A percentile compares a stretch with the other conserved stretches of the same genome.
Conservation (phyloP, 2,329 filamentous ascomycete species). For the Colletotrichum sp. region DNA sequence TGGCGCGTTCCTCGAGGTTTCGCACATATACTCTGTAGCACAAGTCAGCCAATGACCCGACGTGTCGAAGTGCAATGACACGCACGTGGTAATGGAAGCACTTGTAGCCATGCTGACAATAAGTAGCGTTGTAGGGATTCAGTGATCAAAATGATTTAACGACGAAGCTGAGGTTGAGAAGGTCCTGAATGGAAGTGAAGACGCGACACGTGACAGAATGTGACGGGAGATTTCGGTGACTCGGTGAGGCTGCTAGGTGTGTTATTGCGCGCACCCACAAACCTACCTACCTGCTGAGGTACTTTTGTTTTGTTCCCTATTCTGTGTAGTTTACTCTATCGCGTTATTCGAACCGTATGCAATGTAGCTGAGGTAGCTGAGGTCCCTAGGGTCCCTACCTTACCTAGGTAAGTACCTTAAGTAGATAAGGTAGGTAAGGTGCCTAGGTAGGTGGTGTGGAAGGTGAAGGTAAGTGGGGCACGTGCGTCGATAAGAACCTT, state of each 20-base stretch:
- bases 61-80: slow-evolving; percentile 77
- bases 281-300: too few species aligned
- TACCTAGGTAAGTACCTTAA: too few species aligned
- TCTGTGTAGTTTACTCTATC: too few species aligned
- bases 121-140: not conserved
- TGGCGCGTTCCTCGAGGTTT: slow-evolving; percentile 93
- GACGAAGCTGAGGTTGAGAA: not conserved
- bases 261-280: not conserved
- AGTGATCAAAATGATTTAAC: not conserved
- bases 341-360: too few species aligned
- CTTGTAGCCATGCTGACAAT: slow-evolving; percentile 39
- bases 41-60: slow-evolving; percentile 40
- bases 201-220: not conserved
- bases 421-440: too few species aligned
- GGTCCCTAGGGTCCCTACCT: too few species aligned
- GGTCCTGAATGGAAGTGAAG: not conserved
- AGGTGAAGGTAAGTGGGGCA: too few species aligned
- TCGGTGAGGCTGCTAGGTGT: not conserved
- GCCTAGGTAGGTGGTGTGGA: too few species aligned
- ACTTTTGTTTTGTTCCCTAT: too few species aligned
- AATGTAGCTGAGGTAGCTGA: too few species aligned
- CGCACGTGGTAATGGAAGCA: slow-evolving; percentile 69
- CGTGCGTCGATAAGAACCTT: too few species aligned
- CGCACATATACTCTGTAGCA: slow-evolving; percentile 68
- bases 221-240: not conserved